Evolutionary conservation across 805 yeast species (phyloP).

Genomic region (Schwanniomyces pseudopolymorphus): DNA sequence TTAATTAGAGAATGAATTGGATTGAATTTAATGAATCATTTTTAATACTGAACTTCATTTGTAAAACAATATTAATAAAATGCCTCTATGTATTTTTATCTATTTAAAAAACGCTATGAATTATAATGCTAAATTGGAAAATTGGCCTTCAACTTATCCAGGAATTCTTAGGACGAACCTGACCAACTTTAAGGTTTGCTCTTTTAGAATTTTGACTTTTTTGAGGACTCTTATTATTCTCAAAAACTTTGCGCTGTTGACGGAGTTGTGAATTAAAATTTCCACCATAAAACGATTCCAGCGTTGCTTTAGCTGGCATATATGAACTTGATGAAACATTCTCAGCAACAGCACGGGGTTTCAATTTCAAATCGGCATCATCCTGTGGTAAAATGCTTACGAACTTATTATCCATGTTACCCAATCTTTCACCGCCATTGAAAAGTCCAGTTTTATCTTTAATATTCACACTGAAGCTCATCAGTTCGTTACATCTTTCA

Average conservation of each 20-base stretch:
- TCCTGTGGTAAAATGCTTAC: constrained; percentile 27
- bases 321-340: constrained; percentile 1
- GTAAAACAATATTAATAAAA: constrained; percentile 26
- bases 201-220: constrained; percentile 20
- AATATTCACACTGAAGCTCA: constrained; percentile 55
- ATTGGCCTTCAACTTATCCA: constrained; percentile 13
- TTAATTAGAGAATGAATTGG: neutral
- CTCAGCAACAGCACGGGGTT: constrained; percentile 22
- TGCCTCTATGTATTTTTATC: neutral
- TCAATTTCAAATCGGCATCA: constrained; percentile 24
- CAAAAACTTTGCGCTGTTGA: constrained; percentile 25
- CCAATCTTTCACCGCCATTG: constrained; percentile 42
- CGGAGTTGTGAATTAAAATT: constrained; percentile 27
- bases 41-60: neutral
- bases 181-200: constrained; percentile 27
- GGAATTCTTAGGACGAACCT: constrained; percentile 23
- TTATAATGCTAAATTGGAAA: neutral
- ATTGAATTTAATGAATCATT: neutral
- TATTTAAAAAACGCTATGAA: neutral
- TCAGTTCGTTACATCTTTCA: constrained; percentile 45
- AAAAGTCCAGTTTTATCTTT: constrained; percentile 65
- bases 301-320: constrained; percentile 6
- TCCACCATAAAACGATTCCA: constrained; percentile 22
- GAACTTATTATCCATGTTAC: constrained; percentile 11
- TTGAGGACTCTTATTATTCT: constrained; percentile 16